These are phyloP conservation scores for Rhynchospora tenuis DNA, from an alignment of 176 grass and related monocot genomes.

Conservation along the genomic window DNA sequence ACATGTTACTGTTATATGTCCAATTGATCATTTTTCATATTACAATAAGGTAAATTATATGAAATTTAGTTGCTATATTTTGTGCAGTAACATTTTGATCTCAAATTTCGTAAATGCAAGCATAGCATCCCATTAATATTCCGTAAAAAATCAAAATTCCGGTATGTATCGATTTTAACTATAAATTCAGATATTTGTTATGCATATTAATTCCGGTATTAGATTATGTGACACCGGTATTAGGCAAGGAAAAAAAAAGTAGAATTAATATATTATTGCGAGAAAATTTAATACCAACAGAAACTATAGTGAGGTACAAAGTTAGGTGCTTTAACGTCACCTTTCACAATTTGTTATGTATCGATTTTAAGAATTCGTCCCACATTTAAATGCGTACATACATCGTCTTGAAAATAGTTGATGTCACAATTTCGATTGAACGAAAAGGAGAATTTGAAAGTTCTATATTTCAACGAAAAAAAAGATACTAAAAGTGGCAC, in stretches of 20 bases:
- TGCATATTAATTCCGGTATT: neutral
- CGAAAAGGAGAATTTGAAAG: neutral
- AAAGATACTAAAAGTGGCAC: neutral
- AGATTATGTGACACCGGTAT: neutral
- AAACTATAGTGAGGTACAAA: neutral
- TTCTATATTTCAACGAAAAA: neutral
- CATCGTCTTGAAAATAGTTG: neutral
- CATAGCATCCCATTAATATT: neutral
- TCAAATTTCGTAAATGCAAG: neutral
- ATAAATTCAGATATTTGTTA: too few relatives aligned
- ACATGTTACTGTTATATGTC: neutral
- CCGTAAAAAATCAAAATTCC: neutral
- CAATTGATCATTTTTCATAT: neutral
- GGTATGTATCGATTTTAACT: too few relatives aligned
- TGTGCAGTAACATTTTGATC: neutral
- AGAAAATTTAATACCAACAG: neutral
- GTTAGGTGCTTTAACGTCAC: neutral
- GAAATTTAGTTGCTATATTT: neutral
- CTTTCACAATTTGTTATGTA: constrained; percentile 1
- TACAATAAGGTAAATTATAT: neutral
- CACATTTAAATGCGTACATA: neutral
- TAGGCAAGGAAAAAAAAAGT: neutral
- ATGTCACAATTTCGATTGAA: neutral
- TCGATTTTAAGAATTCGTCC: neutral
- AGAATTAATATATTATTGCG: neutral